Evolutionary conservation across 192 early-diverging fungal genomes (phyloP), one percentile per base, ranked within the genome.

Genomic region (Jimgerdemannia flammicorona): DNA sequence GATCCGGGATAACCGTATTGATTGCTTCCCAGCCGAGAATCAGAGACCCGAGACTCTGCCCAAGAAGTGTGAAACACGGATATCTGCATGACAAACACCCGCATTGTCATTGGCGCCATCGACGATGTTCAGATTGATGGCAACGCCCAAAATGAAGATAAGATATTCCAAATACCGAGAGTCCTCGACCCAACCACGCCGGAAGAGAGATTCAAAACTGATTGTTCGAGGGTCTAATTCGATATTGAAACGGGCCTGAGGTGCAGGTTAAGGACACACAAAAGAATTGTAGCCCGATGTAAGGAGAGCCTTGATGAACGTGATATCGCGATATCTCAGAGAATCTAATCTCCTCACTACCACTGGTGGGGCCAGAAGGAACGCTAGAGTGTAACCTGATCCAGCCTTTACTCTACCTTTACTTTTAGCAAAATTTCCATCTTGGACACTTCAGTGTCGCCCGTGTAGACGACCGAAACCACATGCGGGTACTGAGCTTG

Each of bases 1-100:
- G 75, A 77, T 97, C 93, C 3, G 97, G 96, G 2, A 85, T 78
- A 9, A 90, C 80, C 20, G 75, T 73, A 17, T 75, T 74, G 10
- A 99, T 63, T 0, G 95, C 96, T 76, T 99, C 94, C 73, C 78
- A 89, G 1, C 86, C 95, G 4, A 95, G 79, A 29, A 91, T 41
- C 0, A 94, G 72, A 0, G 97, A 97, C 3, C 91, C 96, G 3
- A 98, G 66, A 75, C 94, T 96, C 77, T 98, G 97, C 43, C 88
- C 83, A 10, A 99, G 74, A 43, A 99, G 81, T 4, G 97, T 99
- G 40, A 97, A 82, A 1, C 91, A 80, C 43, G 87, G 88, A 78
- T 94, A 95, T 76, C 92, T 93, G 71, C 29, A 29, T 29, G 29
- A 29, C 29, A 1, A 29, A 29, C 29, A 29, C 29, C 0, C 29